A percentile compares a stretch with the other conserved stretches of the same genome.
Conservation (phyloP, 2,329 filamentous ascomycete genomes). For the Xylariaceae sp. region DNA sequence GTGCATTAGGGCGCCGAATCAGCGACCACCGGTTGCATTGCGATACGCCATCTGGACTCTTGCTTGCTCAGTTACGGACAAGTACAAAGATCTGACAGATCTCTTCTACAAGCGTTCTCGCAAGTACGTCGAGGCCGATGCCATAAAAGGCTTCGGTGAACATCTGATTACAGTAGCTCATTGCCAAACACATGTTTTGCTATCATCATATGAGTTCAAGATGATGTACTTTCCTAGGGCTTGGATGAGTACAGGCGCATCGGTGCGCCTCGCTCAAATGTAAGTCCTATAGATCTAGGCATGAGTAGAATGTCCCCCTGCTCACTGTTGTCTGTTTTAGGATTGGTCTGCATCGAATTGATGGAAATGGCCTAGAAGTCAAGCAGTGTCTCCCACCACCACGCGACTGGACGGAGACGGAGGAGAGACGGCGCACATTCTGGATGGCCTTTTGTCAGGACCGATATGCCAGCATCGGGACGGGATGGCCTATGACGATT, state of each 20-base stretch:
- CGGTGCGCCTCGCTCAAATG: constrained; percentile 81
- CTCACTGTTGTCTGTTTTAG: constrained; percentile 53
- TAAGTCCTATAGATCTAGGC: constrained; percentile 38
- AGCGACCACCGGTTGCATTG: constrained; percentile 79
- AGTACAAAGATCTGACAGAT: constrained; percentile 72
- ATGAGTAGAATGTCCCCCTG: constrained; percentile 44
- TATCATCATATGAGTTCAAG: constrained; percentile 87
- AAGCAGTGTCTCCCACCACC: constrained; percentile 86
- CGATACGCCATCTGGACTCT: constrained; percentile 96
- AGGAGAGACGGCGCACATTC: constrained; percentile 86
- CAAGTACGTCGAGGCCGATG: constrained; percentile 85
- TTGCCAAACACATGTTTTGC: constrained; percentile 76
- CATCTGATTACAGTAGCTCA: constrained; percentile 80
- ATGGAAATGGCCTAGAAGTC: constrained; percentile 77
- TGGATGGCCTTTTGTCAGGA: constrained; percentile 93
- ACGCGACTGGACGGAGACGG: constrained; percentile 87
- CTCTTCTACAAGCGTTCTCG: constrained; percentile 85
- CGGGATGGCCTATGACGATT: constrained; percentile 92
- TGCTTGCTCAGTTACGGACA: constrained; percentile 79
- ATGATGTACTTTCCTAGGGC: constrained; percentile 96
- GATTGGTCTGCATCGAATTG: constrained; percentile 86
- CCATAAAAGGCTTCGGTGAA: constrained; percentile 89
- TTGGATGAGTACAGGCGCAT: constrained; percentile 85
- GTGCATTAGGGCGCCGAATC: constrained; percentile 59
- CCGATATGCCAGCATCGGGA: constrained; percentile 90